Evolutionary conservation across 176 grass and related monocot species (phyloP).

Genomic region (Aechmea fasciata): DNA sequence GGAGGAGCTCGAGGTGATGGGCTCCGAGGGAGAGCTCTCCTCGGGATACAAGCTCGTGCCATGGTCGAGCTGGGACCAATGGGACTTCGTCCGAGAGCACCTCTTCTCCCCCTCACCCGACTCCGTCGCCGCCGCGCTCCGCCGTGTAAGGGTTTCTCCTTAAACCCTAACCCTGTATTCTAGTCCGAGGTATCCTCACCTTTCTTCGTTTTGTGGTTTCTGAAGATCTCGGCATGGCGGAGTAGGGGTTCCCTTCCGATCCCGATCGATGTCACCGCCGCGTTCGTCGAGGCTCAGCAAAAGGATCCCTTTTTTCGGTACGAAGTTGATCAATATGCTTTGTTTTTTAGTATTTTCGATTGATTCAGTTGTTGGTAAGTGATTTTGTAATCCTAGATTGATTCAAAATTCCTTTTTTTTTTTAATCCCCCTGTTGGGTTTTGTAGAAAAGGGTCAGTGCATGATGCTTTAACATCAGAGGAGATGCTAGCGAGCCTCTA

Average conservation of each 20-base stretch:
- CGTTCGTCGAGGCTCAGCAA: constrained; percentile 67
- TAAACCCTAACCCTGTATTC: neutral
- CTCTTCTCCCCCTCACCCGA: constrained; percentile 60
- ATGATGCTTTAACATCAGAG: constrained; percentile 39
- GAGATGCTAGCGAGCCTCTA: constrained; percentile 86
- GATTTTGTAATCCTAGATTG: constrained; percentile 2
- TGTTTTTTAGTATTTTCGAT: neutral
- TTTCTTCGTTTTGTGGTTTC: neutral
- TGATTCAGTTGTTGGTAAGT: neutral
- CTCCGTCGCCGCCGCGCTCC: constrained; percentile 33
- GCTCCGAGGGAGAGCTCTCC: constrained; percentile 16
- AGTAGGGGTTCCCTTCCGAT: constrained; percentile 63
- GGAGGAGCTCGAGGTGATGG: neutral
- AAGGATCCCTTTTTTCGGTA: constrained; percentile 81
- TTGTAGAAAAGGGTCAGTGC: constrained; percentile 31
- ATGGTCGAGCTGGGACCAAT: constrained; percentile 86
- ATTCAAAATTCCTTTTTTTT: neutral
- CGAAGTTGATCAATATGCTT: constrained; percentile 1
- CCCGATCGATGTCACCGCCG: constrained; percentile 67
- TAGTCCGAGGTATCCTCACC: neutral
- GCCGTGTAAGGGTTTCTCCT: constrained; percentile 30
- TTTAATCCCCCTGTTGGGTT: neutral
- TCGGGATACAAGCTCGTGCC: constrained; percentile 75
- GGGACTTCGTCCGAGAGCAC: constrained; percentile 57
- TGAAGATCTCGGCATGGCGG: constrained; percentile 74